Percentiles rank a stretch among this genome's conserved stretches.
phyloP scores from a whole-genome alignment of 306 rosid species.

The Corylus heterophylla region DNA sequence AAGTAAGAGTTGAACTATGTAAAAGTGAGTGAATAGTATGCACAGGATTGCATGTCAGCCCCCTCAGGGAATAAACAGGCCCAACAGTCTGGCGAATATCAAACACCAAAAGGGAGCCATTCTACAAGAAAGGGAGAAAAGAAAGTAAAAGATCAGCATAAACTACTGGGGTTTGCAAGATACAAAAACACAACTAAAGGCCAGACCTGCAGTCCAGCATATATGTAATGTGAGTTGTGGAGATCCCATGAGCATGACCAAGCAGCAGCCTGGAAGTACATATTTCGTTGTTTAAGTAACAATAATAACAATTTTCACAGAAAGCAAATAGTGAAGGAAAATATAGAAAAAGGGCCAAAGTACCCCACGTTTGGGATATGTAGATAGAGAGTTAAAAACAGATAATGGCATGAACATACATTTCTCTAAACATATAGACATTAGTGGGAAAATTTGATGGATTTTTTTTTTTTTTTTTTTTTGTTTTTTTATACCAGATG shows the following conservation, averaged over 20 bases:
- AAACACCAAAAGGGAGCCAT: constrained; percentile 75
- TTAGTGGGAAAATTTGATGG: too few relatives aligned
- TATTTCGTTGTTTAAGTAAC: neutral
- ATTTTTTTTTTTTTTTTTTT: too few relatives aligned
- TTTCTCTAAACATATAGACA: too few relatives aligned
- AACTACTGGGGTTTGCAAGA: constrained; percentile 6
- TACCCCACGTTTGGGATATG: neutral
- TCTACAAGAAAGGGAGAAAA: constrained; percentile 45
- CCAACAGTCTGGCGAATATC: constrained; percentile 80
- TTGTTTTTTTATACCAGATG: neutral
- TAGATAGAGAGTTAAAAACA: neutral
- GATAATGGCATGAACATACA: neutral
- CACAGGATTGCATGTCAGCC: constrained; percentile 70
- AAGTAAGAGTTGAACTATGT: constrained; percentile 45
- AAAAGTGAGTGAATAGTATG: constrained; percentile 71
- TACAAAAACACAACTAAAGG: constrained; percentile 17
- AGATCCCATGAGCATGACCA: constrained; percentile 98
- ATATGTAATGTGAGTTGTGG: constrained; percentile 48
- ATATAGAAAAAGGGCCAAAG: neutral
- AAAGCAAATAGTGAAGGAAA: neutral
- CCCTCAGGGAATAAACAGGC: constrained; percentile 60
- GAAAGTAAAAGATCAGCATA: constrained; percentile 25
- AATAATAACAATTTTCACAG: neutral
- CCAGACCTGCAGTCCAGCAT: constrained; percentile 90
- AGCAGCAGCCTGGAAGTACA: constrained; percentile 65